Evolutionary conservation across 768 basidiomycete species (phyloP), one percentile per base, ranked within the genome.

Genomic region (Tricholoma matsutake): DNA sequence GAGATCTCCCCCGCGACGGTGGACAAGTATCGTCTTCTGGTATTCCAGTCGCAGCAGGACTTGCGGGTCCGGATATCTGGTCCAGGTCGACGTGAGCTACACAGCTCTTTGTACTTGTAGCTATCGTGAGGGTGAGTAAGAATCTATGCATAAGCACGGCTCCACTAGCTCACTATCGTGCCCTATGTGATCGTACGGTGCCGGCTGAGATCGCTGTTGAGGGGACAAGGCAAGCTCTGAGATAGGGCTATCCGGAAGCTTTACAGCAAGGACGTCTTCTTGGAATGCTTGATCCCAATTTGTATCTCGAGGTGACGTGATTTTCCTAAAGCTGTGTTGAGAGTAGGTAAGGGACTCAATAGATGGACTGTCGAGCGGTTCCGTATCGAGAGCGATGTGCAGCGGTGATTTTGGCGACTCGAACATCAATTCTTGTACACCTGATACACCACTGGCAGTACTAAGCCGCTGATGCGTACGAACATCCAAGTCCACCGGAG

Each of bases 281-380:
- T 59, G 49, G 13, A 59, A 51, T 6, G 53, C 29, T 8, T 43
- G 43, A 31, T 61, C 54, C 52, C 54, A 35, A 37, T 49, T 45
- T 28, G 65, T 66, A 47, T 72, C 69, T 58, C 71, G 72, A 14
- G 69, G 68, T 3, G 73, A 73, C 16, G 71, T 73, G n/a, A 53
- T 18, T 9, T 29, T 53, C 5, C 66, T 64, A 55, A 57, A 73
- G 52, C 70, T 71, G 55, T 65, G 63, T 10, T 63, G 63, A 16
- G 71, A 69, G 8, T 68, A 67, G 6, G 68, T 29, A 43, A 57
- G 22, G 14, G 57, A 62, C 31, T 57, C 34, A 13, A 58, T 53
- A 25, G 56, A 62, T 58, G 56, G 56, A 35, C 58, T 59, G 11
- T 59, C 58, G 25, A 56, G 56, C 5, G 58, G 61, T 14, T 52